Percentiles rank a stretch among this genome's conserved stretches.
phyloP scores from a whole-genome alignment of 805 yeast genomes.

The Saturnispora ahearnii region DNA sequence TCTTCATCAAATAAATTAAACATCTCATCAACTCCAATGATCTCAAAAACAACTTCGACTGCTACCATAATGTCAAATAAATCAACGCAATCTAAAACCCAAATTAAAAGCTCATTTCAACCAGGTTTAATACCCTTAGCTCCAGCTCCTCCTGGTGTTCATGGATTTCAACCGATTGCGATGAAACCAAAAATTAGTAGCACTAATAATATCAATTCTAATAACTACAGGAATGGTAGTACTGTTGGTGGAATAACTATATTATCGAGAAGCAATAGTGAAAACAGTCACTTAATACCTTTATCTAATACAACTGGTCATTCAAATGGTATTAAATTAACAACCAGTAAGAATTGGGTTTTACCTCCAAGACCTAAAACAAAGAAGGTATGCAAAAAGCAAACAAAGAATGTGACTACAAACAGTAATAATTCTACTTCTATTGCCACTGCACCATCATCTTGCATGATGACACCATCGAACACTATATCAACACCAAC shows the following conservation, averaged over 20 bases:
- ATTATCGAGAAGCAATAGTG: background rate
- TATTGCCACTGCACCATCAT: background rate
- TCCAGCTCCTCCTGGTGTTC: conserved; percentile 8
- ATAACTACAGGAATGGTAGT: conserved; percentile 6
- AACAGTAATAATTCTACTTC: background rate
- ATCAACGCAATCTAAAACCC: background rate
- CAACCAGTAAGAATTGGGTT: conserved; percentile 35
- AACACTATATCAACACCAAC: background rate
- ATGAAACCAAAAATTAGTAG: conserved; percentile 19
- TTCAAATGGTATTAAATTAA: conserved; percentile 9
- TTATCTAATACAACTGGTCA: background rate
- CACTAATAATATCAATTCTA: conserved; percentile 15
- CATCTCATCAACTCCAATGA: background rate
- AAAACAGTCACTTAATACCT: background rate
- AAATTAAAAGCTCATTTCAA: background rate
- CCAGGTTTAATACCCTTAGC: conserved; percentile 7
- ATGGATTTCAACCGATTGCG: conserved; percentile 23
- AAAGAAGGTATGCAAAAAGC: conserved; percentile 16
- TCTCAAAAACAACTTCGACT: background rate
- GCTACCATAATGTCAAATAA: background rate
- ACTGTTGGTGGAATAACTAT: conserved; percentile 1
- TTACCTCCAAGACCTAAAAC: conserved; percentile 46
- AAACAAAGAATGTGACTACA: background rate
- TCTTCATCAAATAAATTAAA: background rate
- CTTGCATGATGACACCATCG: background rate